Percentiles rank a stretch among this genome's conserved stretches.
Evolutionary conservation across 2,329 filamentous ascomycete genomes (phyloP).

Genomic region (Fusarium verticillioides): DNA sequence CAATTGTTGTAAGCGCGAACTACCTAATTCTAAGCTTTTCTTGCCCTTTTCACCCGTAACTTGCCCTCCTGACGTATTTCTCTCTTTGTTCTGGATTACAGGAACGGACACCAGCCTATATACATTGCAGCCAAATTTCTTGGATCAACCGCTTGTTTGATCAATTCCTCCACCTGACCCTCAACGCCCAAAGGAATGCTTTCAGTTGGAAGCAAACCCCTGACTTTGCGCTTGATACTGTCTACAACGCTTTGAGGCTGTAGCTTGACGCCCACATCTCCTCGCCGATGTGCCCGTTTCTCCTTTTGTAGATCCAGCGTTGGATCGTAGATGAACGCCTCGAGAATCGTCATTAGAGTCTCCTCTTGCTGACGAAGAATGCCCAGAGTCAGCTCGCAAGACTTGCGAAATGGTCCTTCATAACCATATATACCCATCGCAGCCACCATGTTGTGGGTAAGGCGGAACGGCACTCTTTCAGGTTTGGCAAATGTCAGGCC

Average conservation of each 20-base stretch:
- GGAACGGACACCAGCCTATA: conserved; percentile 85
- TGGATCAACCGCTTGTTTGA: conserved; percentile 84
- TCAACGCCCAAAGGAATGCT: conserved; percentile 94
- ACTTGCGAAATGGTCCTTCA: conserved; percentile 91
- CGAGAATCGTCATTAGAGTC: conserved; percentile 95
- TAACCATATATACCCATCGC: conserved; percentile 96
- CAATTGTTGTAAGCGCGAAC: neutral
- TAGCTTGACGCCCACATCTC: conserved; percentile 59
- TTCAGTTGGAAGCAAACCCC: conserved; percentile 84
- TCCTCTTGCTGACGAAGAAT: conserved; percentile 92
- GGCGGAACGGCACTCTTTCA: conserved; percentile 92
- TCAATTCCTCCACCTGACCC: conserved; percentile 96
- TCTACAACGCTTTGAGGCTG: conserved; percentile 83
- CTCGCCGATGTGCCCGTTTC: conserved; percentile 58
- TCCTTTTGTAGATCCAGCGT: conserved; percentile 88
- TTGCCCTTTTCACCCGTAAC: neutral
- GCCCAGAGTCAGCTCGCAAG: conserved; percentile 86
- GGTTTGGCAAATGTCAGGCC: conserved; percentile 95
- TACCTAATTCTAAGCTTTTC: neutral
- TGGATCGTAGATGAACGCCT: conserved; percentile 96
- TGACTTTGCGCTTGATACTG: conserved; percentile 86
- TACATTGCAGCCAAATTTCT: conserved; percentile 92
- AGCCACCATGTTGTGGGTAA: conserved; percentile 98
- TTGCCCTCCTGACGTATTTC: neutral
- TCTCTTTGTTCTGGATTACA: conserved; percentile 43